A percentile compares a stretch with the other conserved stretches of the same genome.
phyloP scores from a whole-genome alignment of 2,329 filamentous ascomycete species.

The Sporothrix brunneoviolacea region DNA sequence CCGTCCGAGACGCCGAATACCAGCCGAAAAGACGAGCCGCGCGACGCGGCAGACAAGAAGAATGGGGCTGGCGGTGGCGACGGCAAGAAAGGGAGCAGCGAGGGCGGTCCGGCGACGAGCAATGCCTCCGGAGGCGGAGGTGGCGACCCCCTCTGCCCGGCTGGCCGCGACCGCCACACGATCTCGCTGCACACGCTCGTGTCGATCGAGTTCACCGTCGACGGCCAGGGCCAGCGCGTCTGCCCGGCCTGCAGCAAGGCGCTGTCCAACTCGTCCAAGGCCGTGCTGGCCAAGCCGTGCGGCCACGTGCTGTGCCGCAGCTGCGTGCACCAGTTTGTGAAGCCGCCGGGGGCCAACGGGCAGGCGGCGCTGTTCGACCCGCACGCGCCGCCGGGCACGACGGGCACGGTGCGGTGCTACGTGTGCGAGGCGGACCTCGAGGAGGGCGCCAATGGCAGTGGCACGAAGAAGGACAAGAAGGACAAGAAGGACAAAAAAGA shows the following conservation, averaged over 20 bases:
- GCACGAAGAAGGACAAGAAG: slow-evolving; percentile 34
- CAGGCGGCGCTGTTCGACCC: slow-evolving; percentile 38
- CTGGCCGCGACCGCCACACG: slow-evolving; percentile 34
- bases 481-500: slow-evolving; percentile 34
- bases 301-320: slow-evolving; percentile 85
- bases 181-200: slow-evolving; percentile 76
- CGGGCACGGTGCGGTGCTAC: slow-evolving; percentile 61
- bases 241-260: slow-evolving; percentile 84
- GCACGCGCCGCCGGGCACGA: slow-evolving; percentile 44
- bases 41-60: slow-evolving; percentile 28
- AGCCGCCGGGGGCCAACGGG: slow-evolving; percentile 32
- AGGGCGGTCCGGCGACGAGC: too few species aligned
- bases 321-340: slow-evolving; percentile 80
- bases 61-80: not conserved
- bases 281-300: slow-evolving; percentile 77
- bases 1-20: slow-evolving; percentile 69
- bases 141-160: slow-evolving; percentile 8
- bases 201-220: slow-evolving; percentile 61
- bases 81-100: too few species aligned
- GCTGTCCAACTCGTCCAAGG: slow-evolving; percentile 74
- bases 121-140: too few species aligned
- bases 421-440: slow-evolving; percentile 80
- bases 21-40: not conserved
- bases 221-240: slow-evolving; percentile 30
- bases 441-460: slow-evolving; percentile 27